A percentile compares a stretch with the other conserved stretches of the same genome.
Evolutionary conservation across 78 protist species (phyloP).

Genomic region (Acrasis kona): DNA sequence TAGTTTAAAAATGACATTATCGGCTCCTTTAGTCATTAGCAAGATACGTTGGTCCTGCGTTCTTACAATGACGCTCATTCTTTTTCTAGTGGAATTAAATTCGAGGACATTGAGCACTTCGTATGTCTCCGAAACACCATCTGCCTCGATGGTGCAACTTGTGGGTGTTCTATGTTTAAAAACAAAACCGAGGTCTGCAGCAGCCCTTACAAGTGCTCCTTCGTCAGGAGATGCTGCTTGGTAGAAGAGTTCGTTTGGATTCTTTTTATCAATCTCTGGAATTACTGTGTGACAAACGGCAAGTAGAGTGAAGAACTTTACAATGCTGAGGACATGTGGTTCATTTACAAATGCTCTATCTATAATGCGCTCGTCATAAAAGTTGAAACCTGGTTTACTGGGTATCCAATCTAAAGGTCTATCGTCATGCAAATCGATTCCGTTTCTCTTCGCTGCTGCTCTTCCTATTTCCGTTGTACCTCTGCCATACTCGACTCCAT

Average conservation of each 20-base stretch:
- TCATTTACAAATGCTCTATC: not conserved
- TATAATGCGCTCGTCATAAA: not conserved
- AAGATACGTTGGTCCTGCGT: not conserved
- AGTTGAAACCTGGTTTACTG: not conserved
- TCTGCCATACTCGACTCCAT: conserved; percentile 5
- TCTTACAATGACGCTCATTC: conserved; percentile 61
- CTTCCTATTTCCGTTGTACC: conserved; percentile 27
- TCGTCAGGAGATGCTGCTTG: conserved; percentile 62
- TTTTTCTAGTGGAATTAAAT: conserved; percentile 57
- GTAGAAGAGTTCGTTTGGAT: conserved; percentile 21
- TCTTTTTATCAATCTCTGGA: not conserved
- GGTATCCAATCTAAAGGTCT: no score
- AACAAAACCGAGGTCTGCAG: conserved; percentile 4
- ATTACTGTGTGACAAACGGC: conserved; percentile 24
- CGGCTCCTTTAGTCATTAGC: conserved; percentile 65
- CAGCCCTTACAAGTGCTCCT: conserved; percentile 39
- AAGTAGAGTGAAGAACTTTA: not conserved
- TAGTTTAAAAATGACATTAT: conserved; percentile 30
- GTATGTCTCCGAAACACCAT: not conserved
- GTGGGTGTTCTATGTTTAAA: not conserved
- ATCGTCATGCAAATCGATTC: not conserved
- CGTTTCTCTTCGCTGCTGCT: not conserved
- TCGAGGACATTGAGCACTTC: conserved; percentile 50
- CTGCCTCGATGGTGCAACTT: not conserved
- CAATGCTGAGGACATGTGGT: not conserved